Base-by-base conservation (phyloP, 805 yeast genomes). In the Lachancea waltii region DNA sequence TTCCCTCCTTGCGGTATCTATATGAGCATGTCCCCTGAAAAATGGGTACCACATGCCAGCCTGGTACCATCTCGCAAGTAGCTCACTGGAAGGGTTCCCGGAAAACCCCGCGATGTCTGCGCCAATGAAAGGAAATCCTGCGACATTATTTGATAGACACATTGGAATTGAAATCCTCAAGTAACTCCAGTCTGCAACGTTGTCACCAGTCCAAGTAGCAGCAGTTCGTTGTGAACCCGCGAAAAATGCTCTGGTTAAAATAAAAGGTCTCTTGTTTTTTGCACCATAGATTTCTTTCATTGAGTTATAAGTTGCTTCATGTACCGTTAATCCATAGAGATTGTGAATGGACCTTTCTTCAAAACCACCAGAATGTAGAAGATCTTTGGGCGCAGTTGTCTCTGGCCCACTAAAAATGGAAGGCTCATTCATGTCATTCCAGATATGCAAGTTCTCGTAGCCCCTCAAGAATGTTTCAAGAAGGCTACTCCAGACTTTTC, bases 351-450 rank as follows among this genome's bases (percentile, higher is more conserved):
- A 85, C 43, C 98, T 77, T 56, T 90, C 95, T 59, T 92, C 97
- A 77, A 80, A 79, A 13, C 77, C 73, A 3, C 86, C 95, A 54
- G 66, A 72, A 49, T 90, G 96, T 26, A 89, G 50, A 16, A 73
- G 63, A 59, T 87, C 95, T 50, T 82, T 82, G 23, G 94, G 95
- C 15, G 92, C 78, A 0, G 94, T 67, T 0, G 96, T 86, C 59
- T 92, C 98, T 1, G 97, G 95, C 2, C 97, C 98, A 49, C 81
- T 76, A 57, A 92, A 92, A 4, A 92, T 81, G 0, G 97, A 85
- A 1, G 97, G 97, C 63, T 92, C 99, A 62, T 84, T 85, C 99
- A 92, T 92, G 59, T 92, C 98, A 60, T 90, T 92, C 99, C 99
- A 92, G 14, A 92, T 65, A 52, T 81, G 81, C 33, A 86, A 60